Base-by-base conservation (phyloP, 164 flowering plant genomes). In the Houttuynia cordata region DNA sequence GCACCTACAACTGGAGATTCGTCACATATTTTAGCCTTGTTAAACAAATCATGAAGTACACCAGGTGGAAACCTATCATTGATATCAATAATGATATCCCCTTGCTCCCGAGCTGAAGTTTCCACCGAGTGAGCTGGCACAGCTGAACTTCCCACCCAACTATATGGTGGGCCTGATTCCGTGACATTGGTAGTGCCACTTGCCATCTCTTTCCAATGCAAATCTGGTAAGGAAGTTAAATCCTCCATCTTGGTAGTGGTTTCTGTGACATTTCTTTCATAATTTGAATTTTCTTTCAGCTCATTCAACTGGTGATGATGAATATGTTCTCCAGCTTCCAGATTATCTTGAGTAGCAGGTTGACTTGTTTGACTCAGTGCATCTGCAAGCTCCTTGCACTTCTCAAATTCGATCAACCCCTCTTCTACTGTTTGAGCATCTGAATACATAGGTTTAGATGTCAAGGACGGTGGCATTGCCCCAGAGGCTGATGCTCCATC, bases 61-160 rank as follows among this genome's bases (percentile, higher is more conserved):
- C 88, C 91, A 64, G 80, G 87, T 59, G 97, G 92, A 64, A 87
- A 86, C 8, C 90, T 80, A 23, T 93, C 97, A 73, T 94, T 78
- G 60, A 91, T 85, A 70, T 94, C 93, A 71, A 91, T 85, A 61
- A 80, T 68, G 58, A 89, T 87, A 71, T 84, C 88, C 56, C 79
- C 87, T 40, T 70, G 76, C 71, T 68, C 75, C 59, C 23, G 64
- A 67, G 17, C 70, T 42, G 73, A 58, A 22, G 80, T 53, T 25
- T 70, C 75, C 52, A 49, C 75, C 22, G 34, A 67, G 66, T 78
- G 42, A 72, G 67, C 73, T 62, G 67, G 73, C 51, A 59, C 64
- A 59, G 49, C 62, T 53, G 73, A 68, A 64, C 62, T 72, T 60
- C 55, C 79, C 7, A 67, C 67, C 79, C 70, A 63, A 56, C 74